phyloP scores from a whole-genome alignment of 1,284 basidiomycete genomes.

The Cryptococcus deneoformans region DNA sequence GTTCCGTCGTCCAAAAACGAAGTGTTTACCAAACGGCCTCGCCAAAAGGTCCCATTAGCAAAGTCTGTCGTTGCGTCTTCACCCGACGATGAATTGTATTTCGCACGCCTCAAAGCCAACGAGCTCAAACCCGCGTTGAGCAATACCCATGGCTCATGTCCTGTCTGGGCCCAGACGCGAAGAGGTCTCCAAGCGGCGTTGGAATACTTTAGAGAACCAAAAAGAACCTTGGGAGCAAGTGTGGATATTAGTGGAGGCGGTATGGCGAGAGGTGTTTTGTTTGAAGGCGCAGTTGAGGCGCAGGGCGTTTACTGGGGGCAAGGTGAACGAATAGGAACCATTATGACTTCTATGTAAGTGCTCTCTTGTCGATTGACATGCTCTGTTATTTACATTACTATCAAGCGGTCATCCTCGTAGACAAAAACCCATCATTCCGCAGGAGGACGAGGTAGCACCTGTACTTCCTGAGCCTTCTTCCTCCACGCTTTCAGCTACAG shows the following conservation, averaged over 20 bases:
- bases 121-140: slow-evolving; percentile 14
- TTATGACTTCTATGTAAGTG: slow-evolving; percentile 36
- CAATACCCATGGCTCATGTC: slow-evolving; percentile 27
- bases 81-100: slow-evolving; percentile 22
- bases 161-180: slow-evolving; percentile 41
- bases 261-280: slow-evolving; percentile 38
- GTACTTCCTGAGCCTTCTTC: neutral
- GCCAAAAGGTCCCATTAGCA: neutral
- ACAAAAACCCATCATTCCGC: neutral
- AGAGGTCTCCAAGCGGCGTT: slow-evolving; percentile 25
- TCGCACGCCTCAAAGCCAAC: slow-evolving; percentile 24
- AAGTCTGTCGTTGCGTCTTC: neutral
- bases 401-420: slow-evolving; percentile 15
- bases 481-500: slow-evolving; percentile 3
- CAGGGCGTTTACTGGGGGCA: slow-evolving; percentile 32
- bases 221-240: slow-evolving; percentile 30
- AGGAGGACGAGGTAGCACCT: too few species aligned
- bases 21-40: neutral
- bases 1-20: neutral
- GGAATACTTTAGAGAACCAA: slow-evolving; percentile 37
- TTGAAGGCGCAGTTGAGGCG: slow-evolving; percentile 32
- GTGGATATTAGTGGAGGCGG: slow-evolving; percentile 39
- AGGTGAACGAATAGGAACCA: slow-evolving; percentile 27
- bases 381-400: neutral
- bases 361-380: neutral